A percentile compares a stretch with the other conserved stretches of the same genome.
These are phyloP conservation scores for Gossypium lobatum DNA, from an alignment of 441 rosid genomes.

Conservation along the genomic window DNA sequence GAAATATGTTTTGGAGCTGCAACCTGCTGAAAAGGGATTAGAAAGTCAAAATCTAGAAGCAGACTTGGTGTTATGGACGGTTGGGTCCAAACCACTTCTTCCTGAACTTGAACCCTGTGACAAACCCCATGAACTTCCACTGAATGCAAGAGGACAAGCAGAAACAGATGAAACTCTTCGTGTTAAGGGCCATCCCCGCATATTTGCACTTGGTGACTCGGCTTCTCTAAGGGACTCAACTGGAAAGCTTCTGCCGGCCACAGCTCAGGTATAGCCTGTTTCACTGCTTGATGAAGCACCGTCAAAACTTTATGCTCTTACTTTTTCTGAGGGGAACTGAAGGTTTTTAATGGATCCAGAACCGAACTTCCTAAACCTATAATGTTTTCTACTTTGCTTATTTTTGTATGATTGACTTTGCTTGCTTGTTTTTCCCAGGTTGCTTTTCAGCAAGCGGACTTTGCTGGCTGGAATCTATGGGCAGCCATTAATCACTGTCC, in stretches of 20 bases:
- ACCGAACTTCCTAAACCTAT: conserved; percentile 5
- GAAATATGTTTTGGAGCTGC: conserved; percentile 69
- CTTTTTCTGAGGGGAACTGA: neutral
- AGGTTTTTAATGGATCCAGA: neutral
- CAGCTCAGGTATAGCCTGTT: conserved; percentile 66
- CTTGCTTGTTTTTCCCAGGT: conserved; percentile 42
- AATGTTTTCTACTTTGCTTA: neutral
- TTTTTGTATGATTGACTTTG: neutral
- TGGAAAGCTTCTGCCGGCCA: conserved; percentile 86
- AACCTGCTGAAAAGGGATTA: conserved; percentile 70
- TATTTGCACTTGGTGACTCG: conserved; percentile 87
- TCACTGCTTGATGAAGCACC: neutral
- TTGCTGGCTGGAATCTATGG: conserved; percentile 95
- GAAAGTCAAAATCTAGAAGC: conserved; percentile 61
- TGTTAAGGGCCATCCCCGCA: conserved; percentile 89
- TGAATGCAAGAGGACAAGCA: conserved; percentile 79
- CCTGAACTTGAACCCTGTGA: conserved; percentile 50
- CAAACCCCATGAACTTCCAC: conserved; percentile 46
- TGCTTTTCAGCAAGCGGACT: conserved; percentile 96
- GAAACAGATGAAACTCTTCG: conserved; percentile 96
- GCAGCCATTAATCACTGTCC: conserved; percentile 89
- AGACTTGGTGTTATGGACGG: conserved; percentile 88
- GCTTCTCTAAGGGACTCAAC: conserved; percentile 69
- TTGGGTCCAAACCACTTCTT: conserved; percentile 74
- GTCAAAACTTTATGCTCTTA: neutral